Evolutionary conservation across 208 protist species (phyloP), one percentile per base, ranked within the genome.

Genomic region (Trypanosoma mega): DNA sequence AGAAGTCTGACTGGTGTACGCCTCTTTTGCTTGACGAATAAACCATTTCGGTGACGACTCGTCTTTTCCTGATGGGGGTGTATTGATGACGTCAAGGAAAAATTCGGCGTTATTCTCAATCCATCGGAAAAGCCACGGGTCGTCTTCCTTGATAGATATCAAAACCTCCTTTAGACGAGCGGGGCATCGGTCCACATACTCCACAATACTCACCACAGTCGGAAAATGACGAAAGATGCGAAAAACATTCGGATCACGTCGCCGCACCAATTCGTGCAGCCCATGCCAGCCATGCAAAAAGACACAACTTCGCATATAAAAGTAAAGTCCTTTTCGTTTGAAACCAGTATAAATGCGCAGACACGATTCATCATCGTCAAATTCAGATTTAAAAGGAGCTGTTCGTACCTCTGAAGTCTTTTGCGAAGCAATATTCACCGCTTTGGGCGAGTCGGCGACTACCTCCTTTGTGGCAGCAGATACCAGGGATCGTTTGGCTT

Each of bases 91-190:
- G 24, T 30, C 31, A n/a, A 92, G 53, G 53, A 92, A 85, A 31
- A 68, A 51, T 43, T 60, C 55, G 26, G 78, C 55, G 36, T 88
- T 71, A 3, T 43, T 51, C 37, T 68, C 48, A 37, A 92, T 74
- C 78, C 78, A 92, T 47, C 46, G 67, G 43, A 86, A 81, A 58
- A 92, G 60, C 1, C 57, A 41, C 6, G 84, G 77, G 29, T 76
- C 52, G 18, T 76, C 70, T 26, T 58, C 29, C 6, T 58, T 36
- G 21, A 91, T 79, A 26, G 84, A 76, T 47, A 48, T 56, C 34
- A 92, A 55, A 1, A 86, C 53, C 5, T 66, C 63, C 12, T 72
- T 64, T 41, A 92, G 52, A 36, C 68, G 60, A 27, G 49, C 30
- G 20, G 79, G 64, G 51, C 80, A 49, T 26, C 75, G 65, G 36